Evolutionary conservation across 129 eudicot genomes (phyloP).

Genomic region (Dittrichia graveolens): DNA sequence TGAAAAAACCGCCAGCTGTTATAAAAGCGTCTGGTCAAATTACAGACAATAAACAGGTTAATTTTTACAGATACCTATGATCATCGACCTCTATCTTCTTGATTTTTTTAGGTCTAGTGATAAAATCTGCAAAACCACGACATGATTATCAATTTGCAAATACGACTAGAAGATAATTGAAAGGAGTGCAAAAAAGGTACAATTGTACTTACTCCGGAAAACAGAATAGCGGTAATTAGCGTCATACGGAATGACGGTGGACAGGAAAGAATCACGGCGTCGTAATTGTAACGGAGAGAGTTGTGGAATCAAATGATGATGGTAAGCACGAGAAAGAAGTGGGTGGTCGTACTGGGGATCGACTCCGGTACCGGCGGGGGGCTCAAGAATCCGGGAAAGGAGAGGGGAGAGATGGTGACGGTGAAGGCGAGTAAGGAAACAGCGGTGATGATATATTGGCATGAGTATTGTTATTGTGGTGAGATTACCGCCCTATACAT

Average conservation of each 20-base stretch:
- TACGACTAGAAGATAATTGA: neutral
- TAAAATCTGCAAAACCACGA: conserved; percentile 51
- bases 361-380: neutral
- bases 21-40: neutral
- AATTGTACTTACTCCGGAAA: conserved; percentile 43
- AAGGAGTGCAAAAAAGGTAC: neutral
- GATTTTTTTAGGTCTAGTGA: conserved; percentile 73
- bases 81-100: conserved; percentile 64
- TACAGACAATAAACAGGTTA: neutral
- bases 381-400: conserved; percentile 21
- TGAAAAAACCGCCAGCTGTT: neutral
- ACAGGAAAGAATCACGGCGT: conserved; percentile 14
- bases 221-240: conserved; percentile 26
- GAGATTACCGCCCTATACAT: neutral
- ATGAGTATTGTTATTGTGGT: conserved; percentile 17
- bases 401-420: conserved; percentile 22
- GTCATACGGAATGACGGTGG: neutral
- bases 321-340: conserved; percentile 12
- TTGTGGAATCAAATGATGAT: neutral
- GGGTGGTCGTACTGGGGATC: neutral
- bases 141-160: neutral
- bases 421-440: conserved; percentile 16
- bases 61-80: conserved; percentile 60
- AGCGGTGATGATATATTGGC: conserved; percentile 31
- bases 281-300: conserved; percentile 20